These are phyloP conservation scores for Astrothelium macrocarpum DNA, from an alignment of 495 filamentous ascomycete genomes.

Conservation along the genomic window DNA sequence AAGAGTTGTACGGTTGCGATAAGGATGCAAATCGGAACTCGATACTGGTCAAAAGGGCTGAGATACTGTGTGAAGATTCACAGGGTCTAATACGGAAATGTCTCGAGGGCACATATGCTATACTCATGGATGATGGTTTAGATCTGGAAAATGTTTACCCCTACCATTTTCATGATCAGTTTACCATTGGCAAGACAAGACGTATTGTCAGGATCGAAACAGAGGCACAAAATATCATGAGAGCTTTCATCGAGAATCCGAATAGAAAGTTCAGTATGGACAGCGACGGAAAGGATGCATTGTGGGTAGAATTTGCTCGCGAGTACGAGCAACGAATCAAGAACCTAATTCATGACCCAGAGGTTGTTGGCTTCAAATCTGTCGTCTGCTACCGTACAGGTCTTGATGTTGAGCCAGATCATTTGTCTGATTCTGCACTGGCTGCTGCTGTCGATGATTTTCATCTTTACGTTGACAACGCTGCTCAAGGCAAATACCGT, in stretches of 20 bases:
- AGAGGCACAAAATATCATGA: slow-evolving; percentile 52
- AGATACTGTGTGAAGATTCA: slow-evolving; percentile 39
- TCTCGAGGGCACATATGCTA: slow-evolving; percentile 62
- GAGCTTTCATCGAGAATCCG: slow-evolving; percentile 33
- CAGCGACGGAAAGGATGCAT: slow-evolving; percentile 23
- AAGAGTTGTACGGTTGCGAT: slow-evolving; percentile 50
- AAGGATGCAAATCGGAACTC: slow-evolving; percentile 56
- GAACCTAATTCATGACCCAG: slow-evolving; percentile 47
- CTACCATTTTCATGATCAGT: slow-evolving; percentile 62
- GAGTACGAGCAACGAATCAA: slow-evolving; percentile 43
- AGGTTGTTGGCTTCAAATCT: slow-evolving; percentile 77
- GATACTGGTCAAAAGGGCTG: slow-evolving; percentile 39
- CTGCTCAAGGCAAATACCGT: slow-evolving; percentile 36
- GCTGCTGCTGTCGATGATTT: slow-evolving; percentile 8
- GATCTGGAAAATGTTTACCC: slow-evolving; percentile 45
- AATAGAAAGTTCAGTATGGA: slow-evolving; percentile 2
- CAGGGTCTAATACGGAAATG: slow-evolving; percentile 54
- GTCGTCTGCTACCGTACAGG: slow-evolving; percentile 79
- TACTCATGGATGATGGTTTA: slow-evolving; percentile 74
- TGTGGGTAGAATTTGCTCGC: slow-evolving; percentile 33
- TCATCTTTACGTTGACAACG: slow-evolving; percentile 14
- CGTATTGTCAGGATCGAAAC: slow-evolving; percentile 78
- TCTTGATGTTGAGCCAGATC: slow-evolving; percentile 42
- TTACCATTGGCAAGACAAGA: slow-evolving; percentile 52
- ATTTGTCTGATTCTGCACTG: not conserved